phyloP scores from a whole-genome alignment of 208 protist genomes.

The Porcisia hertigi region DNA sequence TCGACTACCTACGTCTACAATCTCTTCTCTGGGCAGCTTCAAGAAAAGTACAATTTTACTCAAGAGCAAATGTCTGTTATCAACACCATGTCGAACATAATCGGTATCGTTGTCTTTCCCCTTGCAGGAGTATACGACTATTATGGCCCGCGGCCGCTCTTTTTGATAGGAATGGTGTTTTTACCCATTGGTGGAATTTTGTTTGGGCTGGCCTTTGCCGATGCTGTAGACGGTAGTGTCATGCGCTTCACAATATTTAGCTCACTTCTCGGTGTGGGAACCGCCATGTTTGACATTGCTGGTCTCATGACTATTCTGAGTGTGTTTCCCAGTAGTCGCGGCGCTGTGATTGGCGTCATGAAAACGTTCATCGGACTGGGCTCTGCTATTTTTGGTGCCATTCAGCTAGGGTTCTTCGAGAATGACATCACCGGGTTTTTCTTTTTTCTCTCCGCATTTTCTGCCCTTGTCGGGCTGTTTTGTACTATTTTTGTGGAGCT shows the following conservation, averaged over 20 bases:
- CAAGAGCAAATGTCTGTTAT: conserved; percentile 81
- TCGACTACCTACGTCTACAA: conserved; percentile 79
- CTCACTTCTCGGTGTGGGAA: conserved; percentile 48
- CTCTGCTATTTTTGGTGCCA: conserved; percentile 69
- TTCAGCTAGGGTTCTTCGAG: conserved; percentile 75
- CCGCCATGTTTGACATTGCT: conserved; percentile 66
- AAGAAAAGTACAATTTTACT: conserved; percentile 70
- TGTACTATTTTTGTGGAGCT: conserved; percentile 62
- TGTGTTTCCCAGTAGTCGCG: conserved; percentile 78
- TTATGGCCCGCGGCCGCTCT: conserved; percentile 71
- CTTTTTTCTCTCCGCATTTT: conserved; percentile 50
- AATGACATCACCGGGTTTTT: conserved; percentile 56
- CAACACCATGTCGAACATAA: conserved; percentile 49
- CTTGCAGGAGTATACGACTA: conserved; percentile 72
- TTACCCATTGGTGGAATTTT: conserved; percentile 56
- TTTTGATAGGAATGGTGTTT: conserved; percentile 47
- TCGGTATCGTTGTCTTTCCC: conserved; percentile 58
- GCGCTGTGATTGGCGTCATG: conserved; percentile 82
- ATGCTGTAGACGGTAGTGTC: conserved; percentile 55
- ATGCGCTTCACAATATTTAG: conserved; percentile 54
- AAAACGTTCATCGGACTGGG: conserved; percentile 89
- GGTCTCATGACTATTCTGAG: conserved; percentile 78
- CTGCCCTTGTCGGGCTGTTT: conserved; percentile 40
- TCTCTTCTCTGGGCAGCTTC: conserved; percentile 70
- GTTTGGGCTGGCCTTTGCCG: conserved; percentile 63